Evolutionary conservation across 2,329 filamentous ascomycete species (phyloP), one percentile per base, ranked within the genome.

Genomic region (Trichoderma endophyticum): DNA sequence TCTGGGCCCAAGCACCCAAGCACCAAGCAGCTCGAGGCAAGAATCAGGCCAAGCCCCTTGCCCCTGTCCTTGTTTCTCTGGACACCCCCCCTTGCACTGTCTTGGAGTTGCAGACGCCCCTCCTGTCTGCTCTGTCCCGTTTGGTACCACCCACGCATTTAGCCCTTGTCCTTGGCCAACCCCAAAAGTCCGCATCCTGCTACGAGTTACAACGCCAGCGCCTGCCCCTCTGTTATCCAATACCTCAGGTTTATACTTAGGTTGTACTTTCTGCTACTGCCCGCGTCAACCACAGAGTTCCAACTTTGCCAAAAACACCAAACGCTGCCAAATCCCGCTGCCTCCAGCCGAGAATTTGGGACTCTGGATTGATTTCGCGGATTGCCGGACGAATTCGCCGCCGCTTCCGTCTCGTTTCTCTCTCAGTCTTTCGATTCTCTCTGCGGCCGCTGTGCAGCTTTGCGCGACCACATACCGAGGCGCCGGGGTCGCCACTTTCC

Each of bases 121-220:
- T 34, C 48, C 24, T 34, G 24, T 30, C 32, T 51, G 34, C 15
- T 21, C 26, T 43, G n/a, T 34, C 54, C 36, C 60, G 48, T 54
- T 54, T 54, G 48, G 48, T 54, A 54, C 48, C 48, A 70, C 54
- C 65, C 56, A 60, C 39, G 65, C 48, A 56, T 56, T 39, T 26
- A 9, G 36, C 26, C 63, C 56, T 34, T 51, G 62, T 57, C 71
- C 71, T 70, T 48, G 57, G 71, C 71, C 70, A 61, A 65, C 63
- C 63, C 70, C 70, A 67, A 71, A 71, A 71, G 70, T 71, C 70
- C 68, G 68, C 68, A 14, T 71, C 51, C 56, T 67, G 39, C 63
- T 60, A 56, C 56, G 32, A 21, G 18, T 54, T 43, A 54, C 32
- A 26, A 67, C 57, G 24, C 43, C 32, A 32, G 34, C 57, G 24